Conservation (phyloP, 208 protist genomes). For the Leptomonas pyrrhocoris region DNA sequence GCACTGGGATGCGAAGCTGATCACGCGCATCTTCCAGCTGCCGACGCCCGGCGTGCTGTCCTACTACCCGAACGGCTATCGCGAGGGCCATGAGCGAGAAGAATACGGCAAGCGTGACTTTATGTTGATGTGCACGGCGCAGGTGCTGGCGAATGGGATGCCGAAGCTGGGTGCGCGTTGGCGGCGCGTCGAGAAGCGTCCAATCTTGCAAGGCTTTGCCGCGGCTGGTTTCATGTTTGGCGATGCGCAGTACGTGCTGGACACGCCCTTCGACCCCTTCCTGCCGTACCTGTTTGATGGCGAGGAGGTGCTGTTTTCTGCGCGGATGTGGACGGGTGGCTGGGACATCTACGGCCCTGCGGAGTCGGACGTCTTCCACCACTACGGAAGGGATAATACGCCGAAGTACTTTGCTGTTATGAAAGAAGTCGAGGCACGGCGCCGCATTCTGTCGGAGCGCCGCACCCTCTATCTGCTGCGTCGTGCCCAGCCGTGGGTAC, state of each 20-base stretch:
- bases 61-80: constrained; percentile 82
- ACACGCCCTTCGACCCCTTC: constrained; percentile 93
- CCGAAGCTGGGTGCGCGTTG: constrained; percentile 68
- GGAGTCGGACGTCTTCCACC: constrained; percentile 77
- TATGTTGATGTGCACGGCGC: constrained; percentile 76
- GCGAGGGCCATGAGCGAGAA: constrained; percentile 34
- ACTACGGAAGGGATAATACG: constrained; percentile 60
- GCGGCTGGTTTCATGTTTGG: constrained; percentile 76
- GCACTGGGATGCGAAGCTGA: constrained; percentile 81
- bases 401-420: constrained; percentile 57
- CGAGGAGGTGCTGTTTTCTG: constrained; percentile 87
- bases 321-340: constrained; percentile 89
- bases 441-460: constrained; percentile 25
- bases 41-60: constrained; percentile 72
- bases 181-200: constrained; percentile 29
- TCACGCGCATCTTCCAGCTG: constrained; percentile 61
- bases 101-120: constrained; percentile 46
- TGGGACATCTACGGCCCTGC: constrained; percentile 87
- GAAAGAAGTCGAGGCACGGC: background rate
- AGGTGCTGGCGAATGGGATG: constrained; percentile 59
- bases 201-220: constrained; percentile 37
- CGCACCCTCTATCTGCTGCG: constrained; percentile 63
- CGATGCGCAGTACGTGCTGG: constrained; percentile 45
- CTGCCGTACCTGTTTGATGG: constrained; percentile 92
- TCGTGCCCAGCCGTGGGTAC: constrained; percentile 49